Conservation (phyloP, 2,329 filamentous ascomycete genomes). For the Sporothrix pseudoabietina region DNA sequence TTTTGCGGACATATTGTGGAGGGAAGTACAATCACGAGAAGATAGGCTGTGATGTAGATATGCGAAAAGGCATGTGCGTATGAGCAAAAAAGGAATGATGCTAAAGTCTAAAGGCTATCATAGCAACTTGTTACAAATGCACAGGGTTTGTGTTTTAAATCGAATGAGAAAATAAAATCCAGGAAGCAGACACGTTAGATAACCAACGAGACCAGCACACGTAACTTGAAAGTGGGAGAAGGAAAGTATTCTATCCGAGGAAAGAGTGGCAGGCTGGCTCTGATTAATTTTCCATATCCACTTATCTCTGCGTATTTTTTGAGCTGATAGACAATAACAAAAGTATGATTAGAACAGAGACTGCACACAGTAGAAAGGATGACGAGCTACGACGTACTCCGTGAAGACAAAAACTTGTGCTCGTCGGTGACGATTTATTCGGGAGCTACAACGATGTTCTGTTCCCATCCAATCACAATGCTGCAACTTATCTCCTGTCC, state of each 20-base stretch:
- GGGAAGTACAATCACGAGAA: not conserved
- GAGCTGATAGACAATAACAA: not conserved
- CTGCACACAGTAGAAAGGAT: not conserved
- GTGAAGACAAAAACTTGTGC: not conserved
- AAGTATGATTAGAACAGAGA: not conserved
- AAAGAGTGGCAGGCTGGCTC: not conserved
- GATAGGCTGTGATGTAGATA: not conserved
- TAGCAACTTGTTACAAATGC: not conserved
- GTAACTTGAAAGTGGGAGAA: not conserved
- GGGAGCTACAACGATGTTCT: not conserved
- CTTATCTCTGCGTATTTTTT: not conserved
- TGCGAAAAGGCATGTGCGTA: not conserved
- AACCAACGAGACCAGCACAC: not conserved
- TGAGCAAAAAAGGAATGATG: not conserved
- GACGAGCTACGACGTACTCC: not conserved
- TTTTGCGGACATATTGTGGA: not conserved
- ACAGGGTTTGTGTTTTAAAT: not conserved
- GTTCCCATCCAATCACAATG: not conserved
- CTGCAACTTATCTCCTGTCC: constrained; percentile 9
- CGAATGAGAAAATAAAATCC: not conserved
- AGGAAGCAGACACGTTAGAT: not conserved
- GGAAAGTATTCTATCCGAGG: not conserved
- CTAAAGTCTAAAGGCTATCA: not conserved
- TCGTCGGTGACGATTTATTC: not conserved
- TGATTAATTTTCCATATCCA: not conserved